Percentiles rank a stretch among this genome's conserved stretches.
Evolutionary conservation across 2,329 filamentous ascomycete species (phyloP).

Genomic region (Nemania abortiva): DNA sequence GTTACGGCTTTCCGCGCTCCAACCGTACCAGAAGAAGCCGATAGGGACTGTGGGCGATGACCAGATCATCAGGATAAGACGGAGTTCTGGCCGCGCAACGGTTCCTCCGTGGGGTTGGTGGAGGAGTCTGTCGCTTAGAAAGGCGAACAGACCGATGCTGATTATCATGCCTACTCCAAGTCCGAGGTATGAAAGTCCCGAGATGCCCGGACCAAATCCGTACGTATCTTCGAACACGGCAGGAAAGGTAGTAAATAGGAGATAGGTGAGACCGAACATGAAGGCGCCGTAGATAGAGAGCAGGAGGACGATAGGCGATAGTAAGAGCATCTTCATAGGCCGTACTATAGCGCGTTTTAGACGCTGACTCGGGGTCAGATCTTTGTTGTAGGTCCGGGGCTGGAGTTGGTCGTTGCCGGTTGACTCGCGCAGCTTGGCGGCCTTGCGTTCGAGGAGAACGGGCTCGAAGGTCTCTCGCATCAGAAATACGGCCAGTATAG

Average conservation of each 20-base stretch:
- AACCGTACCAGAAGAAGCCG: constrained; percentile 32
- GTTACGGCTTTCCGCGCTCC: constrained; percentile 28
- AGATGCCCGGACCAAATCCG: constrained; percentile 16
- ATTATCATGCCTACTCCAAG: constrained; percentile 19
- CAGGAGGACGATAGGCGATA: constrained; percentile 21
- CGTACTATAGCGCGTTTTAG: constrained; percentile 12
- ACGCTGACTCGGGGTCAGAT: neutral
- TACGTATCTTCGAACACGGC: constrained; percentile 19
- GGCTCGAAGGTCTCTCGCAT: neutral
- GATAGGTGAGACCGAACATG: constrained; percentile 23
- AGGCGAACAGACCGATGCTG: constrained; percentile 21
- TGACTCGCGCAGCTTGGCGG: neutral
- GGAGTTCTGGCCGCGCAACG: constrained; percentile 18
- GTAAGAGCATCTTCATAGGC: constrained; percentile 24
- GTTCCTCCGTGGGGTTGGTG: constrained; percentile 1
- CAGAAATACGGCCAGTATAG: neutral
- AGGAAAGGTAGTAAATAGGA: constrained; percentile 27
- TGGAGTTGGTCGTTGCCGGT: constrained; percentile 2
- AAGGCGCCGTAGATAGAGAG: constrained; percentile 25
- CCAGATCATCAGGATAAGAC: constrained; percentile 28
- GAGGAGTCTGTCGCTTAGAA: constrained; percentile 22
- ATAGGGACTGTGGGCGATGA: constrained; percentile 13
- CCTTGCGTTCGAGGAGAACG: neutral
- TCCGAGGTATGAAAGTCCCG: constrained; percentile 26
- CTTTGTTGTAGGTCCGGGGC: constrained; percentile 16